These are phyloP conservation scores for Tuber calosporum DNA, from an alignment of 495 filamentous ascomycete genomes.

Conservation along the genomic window DNA sequence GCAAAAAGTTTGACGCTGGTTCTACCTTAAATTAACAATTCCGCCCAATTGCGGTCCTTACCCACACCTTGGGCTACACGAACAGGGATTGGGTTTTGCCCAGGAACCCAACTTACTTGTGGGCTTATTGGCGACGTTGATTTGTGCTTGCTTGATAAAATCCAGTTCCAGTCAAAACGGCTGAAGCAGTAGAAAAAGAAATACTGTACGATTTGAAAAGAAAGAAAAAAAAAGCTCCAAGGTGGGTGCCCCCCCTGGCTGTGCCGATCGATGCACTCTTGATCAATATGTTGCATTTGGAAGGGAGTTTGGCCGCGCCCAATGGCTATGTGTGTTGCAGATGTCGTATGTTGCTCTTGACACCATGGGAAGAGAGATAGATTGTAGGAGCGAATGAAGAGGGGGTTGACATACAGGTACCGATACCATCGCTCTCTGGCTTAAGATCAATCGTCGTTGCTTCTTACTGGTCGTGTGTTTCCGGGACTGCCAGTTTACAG, in stretches of 20 bases:
- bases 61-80: conserved; percentile 22
- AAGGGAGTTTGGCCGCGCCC: neutral
- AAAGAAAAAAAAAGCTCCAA: neutral
- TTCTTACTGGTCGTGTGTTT: neutral
- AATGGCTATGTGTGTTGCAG: neutral
- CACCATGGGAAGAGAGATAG: neutral
- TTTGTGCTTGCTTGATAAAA: neutral
- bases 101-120: conserved; percentile 11
- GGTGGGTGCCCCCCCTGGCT: neutral
- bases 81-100: conserved; percentile 16
- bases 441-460: neutral
- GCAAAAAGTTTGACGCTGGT: conserved; percentile 14
- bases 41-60: conserved; percentile 18
- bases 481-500: neutral
- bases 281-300: neutral
- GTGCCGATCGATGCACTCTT: neutral
- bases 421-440: neutral
- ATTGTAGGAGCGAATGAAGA: neutral
- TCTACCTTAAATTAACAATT: neutral
- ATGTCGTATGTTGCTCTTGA: neutral
- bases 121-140: neutral
- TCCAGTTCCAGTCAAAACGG: neutral
- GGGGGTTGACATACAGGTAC: neutral
- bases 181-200: neutral
- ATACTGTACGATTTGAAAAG: neutral